Evolutionary conservation across 345 rosid species (phyloP).

Genomic region (Linum tenue): DNA sequence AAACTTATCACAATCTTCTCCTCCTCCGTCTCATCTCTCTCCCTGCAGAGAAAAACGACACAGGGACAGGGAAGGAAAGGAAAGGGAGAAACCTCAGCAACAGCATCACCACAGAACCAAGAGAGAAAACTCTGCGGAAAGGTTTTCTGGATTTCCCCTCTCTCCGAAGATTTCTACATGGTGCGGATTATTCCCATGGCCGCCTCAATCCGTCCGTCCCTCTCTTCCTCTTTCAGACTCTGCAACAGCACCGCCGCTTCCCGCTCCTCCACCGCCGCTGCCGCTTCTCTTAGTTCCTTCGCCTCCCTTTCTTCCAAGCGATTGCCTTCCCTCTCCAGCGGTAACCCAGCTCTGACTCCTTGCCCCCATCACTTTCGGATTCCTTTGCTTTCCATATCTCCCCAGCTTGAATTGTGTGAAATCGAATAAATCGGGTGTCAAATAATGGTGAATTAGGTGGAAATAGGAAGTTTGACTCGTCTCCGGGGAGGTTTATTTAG

Average conservation of each 20-base stretch:
- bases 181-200: conserved; percentile 73
- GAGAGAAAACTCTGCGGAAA: too few relatives aligned
- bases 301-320: conserved; percentile 28
- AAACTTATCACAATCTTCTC: too few relatives aligned
- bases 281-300: conserved; percentile 20
- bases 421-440: too few relatives aligned
- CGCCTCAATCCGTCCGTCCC: conserved; percentile 66
- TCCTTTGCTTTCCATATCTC: neutral
- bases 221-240: conserved; percentile 33
- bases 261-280: conserved; percentile 18
- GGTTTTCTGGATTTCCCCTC: neutral
- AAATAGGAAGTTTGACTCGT: neutral
- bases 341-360: conserved; percentile 21
- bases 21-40: too few relatives aligned
- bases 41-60: neutral
- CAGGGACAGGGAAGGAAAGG: neutral
- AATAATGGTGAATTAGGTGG: neutral
- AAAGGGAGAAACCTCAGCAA: neutral
- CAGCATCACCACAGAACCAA: too few relatives aligned
- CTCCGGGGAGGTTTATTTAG: neutral
- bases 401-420: neutral
- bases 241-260: conserved; percentile 24
- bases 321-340: conserved; percentile 33
- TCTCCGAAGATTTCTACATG: conserved; percentile 17
- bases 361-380: neutral